phyloP scores from a whole-genome alignment of 805 yeast genomes.

The Lachancea cidri region DNA sequence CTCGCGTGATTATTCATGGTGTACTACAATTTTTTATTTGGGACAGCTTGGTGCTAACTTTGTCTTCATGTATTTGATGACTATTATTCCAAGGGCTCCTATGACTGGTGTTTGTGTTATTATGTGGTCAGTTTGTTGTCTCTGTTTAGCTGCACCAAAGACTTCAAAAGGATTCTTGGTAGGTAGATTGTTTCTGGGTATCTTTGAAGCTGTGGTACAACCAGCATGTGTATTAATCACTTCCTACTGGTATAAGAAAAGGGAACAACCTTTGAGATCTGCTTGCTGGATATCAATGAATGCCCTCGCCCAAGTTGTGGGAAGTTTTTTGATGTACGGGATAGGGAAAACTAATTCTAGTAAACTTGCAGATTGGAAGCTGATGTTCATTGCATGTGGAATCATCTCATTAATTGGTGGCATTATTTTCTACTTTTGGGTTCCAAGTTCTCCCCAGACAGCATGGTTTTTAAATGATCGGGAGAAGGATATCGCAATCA shows the following conservation, averaged over 20 bases:
- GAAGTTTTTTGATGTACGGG: conserved; percentile 15
- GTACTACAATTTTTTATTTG: conserved; percentile 34
- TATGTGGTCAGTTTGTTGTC: conserved; percentile 4
- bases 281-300: conserved; percentile 29
- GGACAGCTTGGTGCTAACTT: conserved; percentile 33
- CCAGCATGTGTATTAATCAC: conserved; percentile 29
- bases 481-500: conserved; percentile 4
- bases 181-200: conserved; percentile 13
- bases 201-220: conserved; percentile 11
- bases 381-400: conserved; percentile 3
- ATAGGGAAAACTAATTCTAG: conserved; percentile 11
- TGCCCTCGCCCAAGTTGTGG: conserved; percentile 16
- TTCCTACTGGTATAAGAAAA: conserved; percentile 25
- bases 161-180: conserved; percentile 7
- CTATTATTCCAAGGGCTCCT: conserved; percentile 5
- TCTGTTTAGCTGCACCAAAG: conserved; percentile 5
- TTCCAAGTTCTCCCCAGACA: conserved; percentile 1
- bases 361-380: conserved; percentile 2
- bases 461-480: conserved; percentile 3
- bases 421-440: not conserved
- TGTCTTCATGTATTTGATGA: conserved; percentile 4
- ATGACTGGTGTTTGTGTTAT: conserved; percentile 6
- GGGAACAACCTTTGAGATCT: conserved; percentile 24
- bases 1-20: conserved; percentile 35
- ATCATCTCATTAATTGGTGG: conserved; percentile 2